Conservation (phyloP, 176 grass and related monocot genomes). For the Oropetium thomaeum region DNA sequence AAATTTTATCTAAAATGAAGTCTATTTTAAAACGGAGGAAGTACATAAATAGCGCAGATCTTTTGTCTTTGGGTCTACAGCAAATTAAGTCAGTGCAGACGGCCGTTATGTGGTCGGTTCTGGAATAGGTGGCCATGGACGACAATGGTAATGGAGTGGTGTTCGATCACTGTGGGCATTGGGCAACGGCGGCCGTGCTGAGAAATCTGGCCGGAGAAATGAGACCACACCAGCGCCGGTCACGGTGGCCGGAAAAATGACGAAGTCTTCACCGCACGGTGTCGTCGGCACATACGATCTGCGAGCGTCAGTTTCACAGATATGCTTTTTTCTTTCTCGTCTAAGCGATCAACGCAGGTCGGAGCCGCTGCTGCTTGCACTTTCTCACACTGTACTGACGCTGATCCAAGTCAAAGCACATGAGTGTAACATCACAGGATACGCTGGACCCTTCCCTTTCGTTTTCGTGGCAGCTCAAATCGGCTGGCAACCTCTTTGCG, state of each 20-base stretch:
- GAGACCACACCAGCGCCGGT: not conserved
- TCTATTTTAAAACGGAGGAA: too few species aligned
- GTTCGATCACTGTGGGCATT: not conserved
- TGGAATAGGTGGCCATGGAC: not conserved
- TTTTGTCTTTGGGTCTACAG: not conserved
- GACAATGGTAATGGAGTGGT: not conserved
- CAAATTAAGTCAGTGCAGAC: not conserved
- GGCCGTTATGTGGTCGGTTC: not conserved
- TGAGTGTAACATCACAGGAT: not conserved
- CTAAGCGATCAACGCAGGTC: too few species aligned
- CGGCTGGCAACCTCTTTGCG: not conserved
- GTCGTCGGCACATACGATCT: not conserved
- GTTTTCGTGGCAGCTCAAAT: slow-evolving; percentile 1
- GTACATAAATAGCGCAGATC: not conserved
- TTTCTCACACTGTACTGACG: slow-evolving; percentile 4
- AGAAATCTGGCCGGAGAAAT: not conserved
- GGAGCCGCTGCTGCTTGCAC: slow-evolving; percentile 25
- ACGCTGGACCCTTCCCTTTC: not conserved
- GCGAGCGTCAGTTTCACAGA: not conserved
- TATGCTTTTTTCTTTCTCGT: not conserved
- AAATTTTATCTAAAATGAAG: too few species aligned
- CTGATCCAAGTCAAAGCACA: not conserved
- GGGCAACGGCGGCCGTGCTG: not conserved
- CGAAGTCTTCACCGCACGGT: not conserved
- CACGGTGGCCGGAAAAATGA: not conserved